These are phyloP conservation scores for Calocera cornea DNA, from an alignment of 768 basidiomycete genomes.

Conservation along the genomic window DNA sequence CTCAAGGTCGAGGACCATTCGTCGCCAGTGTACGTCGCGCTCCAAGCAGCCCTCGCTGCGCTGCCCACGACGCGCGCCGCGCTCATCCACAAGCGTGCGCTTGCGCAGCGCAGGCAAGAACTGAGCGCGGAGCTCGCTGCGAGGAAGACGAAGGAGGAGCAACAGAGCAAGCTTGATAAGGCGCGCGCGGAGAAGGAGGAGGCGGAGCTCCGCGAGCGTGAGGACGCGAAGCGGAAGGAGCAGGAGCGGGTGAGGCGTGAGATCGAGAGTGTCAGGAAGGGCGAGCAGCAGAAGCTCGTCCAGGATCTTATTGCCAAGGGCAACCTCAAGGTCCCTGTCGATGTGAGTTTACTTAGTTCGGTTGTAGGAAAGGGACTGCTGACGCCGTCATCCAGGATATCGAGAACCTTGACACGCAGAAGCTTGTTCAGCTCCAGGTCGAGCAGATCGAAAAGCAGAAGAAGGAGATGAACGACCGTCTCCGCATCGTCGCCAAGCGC, in stretches of 20 bases:
- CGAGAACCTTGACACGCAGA: constrained; percentile 71
- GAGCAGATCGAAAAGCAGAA: constrained; percentile 96
- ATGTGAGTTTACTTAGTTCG: constrained; percentile 32
- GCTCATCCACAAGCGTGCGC: constrained; percentile 58
- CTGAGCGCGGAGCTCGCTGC: constrained; percentile 69
- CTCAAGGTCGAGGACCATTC: constrained; percentile 32
- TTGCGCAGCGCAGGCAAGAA: constrained; percentile 76
- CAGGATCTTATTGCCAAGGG: constrained; percentile 70
- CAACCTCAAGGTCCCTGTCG: constrained; percentile 54
- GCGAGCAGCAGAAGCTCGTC: constrained; percentile 81
- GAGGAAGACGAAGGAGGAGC: constrained; percentile 81
- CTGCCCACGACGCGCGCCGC: constrained; percentile 26
- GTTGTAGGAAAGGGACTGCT: constrained; percentile 7
- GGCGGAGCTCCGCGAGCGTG: constrained; percentile 44
- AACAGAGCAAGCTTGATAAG: constrained; percentile 58
- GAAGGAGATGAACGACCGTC: constrained; percentile 64
- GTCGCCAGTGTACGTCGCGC: constrained; percentile 39
- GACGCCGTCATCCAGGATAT: constrained; percentile 40
- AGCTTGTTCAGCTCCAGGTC: constrained; percentile 78
- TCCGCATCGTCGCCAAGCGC: constrained; percentile 73
- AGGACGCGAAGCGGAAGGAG: constrained; percentile 53
- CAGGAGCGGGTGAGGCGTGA: constrained; percentile 27
- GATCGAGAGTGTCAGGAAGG: constrained; percentile 60
- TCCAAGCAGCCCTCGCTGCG: constrained; percentile 34
- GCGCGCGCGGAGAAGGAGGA: constrained; percentile 55